Evolutionary conservation across 306 rosid genomes (phyloP), one percentile per base, ranked within the genome.

Genomic region (Hylodesmum podocarpum): DNA sequence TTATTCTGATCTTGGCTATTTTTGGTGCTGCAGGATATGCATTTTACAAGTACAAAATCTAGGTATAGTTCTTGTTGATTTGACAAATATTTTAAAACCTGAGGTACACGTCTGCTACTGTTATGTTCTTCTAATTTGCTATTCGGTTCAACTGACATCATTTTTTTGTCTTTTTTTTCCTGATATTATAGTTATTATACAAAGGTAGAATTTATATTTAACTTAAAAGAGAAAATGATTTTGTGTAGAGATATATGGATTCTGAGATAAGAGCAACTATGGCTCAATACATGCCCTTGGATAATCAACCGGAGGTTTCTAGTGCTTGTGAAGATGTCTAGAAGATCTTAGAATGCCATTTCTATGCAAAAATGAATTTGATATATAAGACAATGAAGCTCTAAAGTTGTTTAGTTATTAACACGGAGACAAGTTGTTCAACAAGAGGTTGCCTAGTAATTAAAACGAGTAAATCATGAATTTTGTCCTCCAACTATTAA

Each of bases 201-300:
- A 66, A 3, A 3, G 22, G 34, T 76, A 50, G 9, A 44, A 1
- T 22, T 64, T 64, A 3, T 65, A n/a, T n/a, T 67, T 44, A 24
- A 40, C 5, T 44, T 27, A 6, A 0, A 47, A 27, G 66, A 59
- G 16, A 29, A 49, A 49, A 63, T 13, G 34, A 67, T 44, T 27
- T 54, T 80, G 5, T 70, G 90, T 95, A 93, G 98, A 86, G 89
- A 70, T 89, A 89, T 75, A 93, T 89, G 95, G 97, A 93, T 85
- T 86, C 91, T 11, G 97, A 93, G 89, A 93, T 91, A 64, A 82
- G 97, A 71, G 98, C 95, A 31, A 91, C 91, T 66, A 91, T 93
- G 98, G 96, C 98, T 4, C 98, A 93, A 84, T 93, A 93, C 89
- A 93, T 93, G 98, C 98, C 98, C 1, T 87, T 91, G 95, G 98